Percentiles rank a stretch among this genome's conserved stretches.
Evolutionary conservation across 805 yeast genomes (phyloP).

Genomic region (Kodamaea kakaduensis): DNA sequence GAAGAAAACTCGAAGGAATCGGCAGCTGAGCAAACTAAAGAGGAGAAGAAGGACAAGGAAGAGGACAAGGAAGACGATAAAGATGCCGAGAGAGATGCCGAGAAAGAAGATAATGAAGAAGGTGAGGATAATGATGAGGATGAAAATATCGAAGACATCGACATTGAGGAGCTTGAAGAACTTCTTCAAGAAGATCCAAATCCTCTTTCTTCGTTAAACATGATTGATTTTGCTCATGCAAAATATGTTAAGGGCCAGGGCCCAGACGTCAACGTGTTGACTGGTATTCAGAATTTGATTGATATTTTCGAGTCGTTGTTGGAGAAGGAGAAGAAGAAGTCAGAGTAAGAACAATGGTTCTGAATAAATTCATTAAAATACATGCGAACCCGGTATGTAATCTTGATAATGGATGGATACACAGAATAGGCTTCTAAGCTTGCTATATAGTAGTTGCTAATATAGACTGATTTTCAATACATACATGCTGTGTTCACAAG

Average conservation of each 20-base stretch:
- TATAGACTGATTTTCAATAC: too few relatives aligned
- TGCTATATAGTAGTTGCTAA: too few relatives aligned
- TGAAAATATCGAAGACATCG: slow-evolving; percentile 3
- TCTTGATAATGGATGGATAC: too few relatives aligned
- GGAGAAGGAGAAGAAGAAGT: slow-evolving; percentile 8
- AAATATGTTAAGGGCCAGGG: slow-evolving; percentile 57
- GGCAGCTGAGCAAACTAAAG: slow-evolving; percentile 13
- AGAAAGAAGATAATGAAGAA: slow-evolving; percentile 12
- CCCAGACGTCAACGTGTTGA: slow-evolving; percentile 64
- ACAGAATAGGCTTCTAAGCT: too few relatives aligned
- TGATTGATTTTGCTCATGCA: slow-evolving; percentile 93
- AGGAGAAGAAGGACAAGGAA: slow-evolving; percentile 18
- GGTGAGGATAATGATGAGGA: neutral
- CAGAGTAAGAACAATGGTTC: too few relatives aligned
- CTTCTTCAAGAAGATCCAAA: slow-evolving; percentile 8
- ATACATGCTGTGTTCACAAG: too few relatives aligned
- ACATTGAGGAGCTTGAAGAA: slow-evolving; percentile 5
- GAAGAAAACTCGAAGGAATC: slow-evolving; percentile 1
- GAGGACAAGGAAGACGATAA: slow-evolving; percentile 24
- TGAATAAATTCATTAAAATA: too few relatives aligned
- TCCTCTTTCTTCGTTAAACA: slow-evolving; percentile 53
- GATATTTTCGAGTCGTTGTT: slow-evolving; percentile 32
- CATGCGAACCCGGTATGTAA: too few relatives aligned
- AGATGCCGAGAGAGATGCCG: slow-evolving; percentile 14
- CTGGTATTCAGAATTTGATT: slow-evolving; percentile 66